phyloP scores from a whole-genome alignment of 139 green algal genomes.

The Nannochloris sp. region DNA sequence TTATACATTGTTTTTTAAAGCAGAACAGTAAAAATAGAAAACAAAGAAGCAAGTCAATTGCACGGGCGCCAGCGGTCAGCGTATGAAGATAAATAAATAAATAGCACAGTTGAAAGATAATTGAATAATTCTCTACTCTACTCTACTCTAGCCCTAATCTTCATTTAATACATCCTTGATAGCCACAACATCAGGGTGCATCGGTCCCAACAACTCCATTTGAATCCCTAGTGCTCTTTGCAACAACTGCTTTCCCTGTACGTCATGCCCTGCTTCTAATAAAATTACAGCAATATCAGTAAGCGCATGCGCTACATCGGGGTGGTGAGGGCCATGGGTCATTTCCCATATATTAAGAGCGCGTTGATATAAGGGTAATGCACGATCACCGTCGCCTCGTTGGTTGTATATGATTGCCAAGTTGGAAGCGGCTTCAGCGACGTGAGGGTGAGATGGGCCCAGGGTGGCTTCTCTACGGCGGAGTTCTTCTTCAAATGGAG shows the following conservation, averaged over 20 bases:
- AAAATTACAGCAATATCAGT: constrained; percentile 88
- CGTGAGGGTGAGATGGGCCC: constrained; percentile 50
- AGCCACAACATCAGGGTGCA: constrained; percentile 85
- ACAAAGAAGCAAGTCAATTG: no score
- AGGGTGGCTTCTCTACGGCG: constrained; percentile 34
- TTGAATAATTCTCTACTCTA: not conserved
- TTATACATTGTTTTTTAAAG: no score
- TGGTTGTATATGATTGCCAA: constrained; percentile 78
- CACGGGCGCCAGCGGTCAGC: no score
- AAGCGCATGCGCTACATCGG: constrained; percentile 84
- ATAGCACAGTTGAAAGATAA: not conserved
- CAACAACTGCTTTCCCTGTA: constrained; percentile 68
- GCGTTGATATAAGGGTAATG: constrained; percentile 79
- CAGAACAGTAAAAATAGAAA: no score
- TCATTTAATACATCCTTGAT: constrained; percentile 82
- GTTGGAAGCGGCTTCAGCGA: constrained; percentile 69
- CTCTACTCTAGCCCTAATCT: not conserved
- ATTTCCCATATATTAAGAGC: constrained; percentile 75
- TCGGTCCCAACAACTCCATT: constrained; percentile 61
- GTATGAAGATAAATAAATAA: not conserved
- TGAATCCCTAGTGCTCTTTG: constrained; percentile 77
- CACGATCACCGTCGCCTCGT: constrained; percentile 26
- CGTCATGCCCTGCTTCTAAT: constrained; percentile 74
- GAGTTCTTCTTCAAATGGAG: constrained; percentile 53
- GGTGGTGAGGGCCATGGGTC: constrained; percentile 50